A percentile compares a stretch with the other conserved stretches of the same genome.
Evolutionary conservation across 2,329 filamentous ascomycete species (phyloP).

Genomic region (Cytospora paraplurivora): DNA sequence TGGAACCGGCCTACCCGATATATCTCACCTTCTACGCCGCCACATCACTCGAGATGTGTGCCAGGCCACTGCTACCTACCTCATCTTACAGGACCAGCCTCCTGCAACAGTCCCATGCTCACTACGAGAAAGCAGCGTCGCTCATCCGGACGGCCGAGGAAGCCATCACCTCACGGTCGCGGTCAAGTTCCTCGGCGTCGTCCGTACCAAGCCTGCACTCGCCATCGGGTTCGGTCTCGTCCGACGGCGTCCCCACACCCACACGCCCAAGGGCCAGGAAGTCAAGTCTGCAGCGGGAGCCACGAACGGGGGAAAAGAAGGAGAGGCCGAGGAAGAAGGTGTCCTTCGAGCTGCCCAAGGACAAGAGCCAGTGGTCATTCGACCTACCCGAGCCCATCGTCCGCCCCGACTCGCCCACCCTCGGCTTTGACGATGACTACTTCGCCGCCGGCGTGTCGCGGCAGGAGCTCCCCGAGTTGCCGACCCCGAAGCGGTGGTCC

Average conservation of each 20-base stretch:
- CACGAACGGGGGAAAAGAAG: conserved; percentile 6
- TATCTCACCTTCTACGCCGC: conserved; percentile 65
- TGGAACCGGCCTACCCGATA: conserved; percentile 58
- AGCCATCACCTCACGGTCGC: conserved; percentile 39
- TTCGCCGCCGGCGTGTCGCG: conserved; percentile 34
- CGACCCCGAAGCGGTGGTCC: conserved; percentile 24
- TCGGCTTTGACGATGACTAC: conserved; percentile 55
- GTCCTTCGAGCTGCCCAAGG: conserved; percentile 46
- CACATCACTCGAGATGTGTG: conserved; percentile 59
- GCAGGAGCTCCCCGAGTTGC: conserved; percentile 35
- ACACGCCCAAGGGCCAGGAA: conserved; percentile 45
- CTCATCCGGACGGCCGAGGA: conserved; percentile 53
- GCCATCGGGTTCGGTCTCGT: conserved; percentile 50
- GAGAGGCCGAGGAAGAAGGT: conserved; percentile 45
- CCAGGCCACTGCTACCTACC: conserved; percentile 48
- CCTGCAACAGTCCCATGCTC: conserved; percentile 52
- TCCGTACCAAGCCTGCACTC: conserved; percentile 46
- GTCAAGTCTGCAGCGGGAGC: conserved; percentile 33
- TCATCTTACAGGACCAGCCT: conserved; percentile 51
- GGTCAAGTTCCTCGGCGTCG: conserved; percentile 40
- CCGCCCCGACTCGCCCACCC: conserved; percentile 62
- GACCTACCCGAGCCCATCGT: conserved; percentile 49
- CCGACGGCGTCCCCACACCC: conserved; percentile 49
- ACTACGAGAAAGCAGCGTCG: conserved; percentile 53
- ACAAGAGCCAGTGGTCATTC: conserved; percentile 37